A percentile compares a stretch with the other conserved stretches of the same genome.
Conservation (phyloP, 495 filamentous ascomycete genomes). For the Annulohypoxylon nitens region DNA sequence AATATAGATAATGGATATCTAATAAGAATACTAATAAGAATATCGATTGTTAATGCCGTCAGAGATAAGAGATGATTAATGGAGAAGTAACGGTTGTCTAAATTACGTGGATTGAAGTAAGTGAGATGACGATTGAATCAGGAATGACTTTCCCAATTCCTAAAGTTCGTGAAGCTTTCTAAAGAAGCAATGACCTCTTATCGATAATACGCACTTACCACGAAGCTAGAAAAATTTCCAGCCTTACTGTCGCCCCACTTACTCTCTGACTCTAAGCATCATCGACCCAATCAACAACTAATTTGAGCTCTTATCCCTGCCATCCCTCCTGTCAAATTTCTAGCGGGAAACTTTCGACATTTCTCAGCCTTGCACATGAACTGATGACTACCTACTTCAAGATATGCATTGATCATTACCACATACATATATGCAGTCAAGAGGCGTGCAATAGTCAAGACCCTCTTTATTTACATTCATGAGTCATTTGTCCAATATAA, state of each 20-base stretch:
- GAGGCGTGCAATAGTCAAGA: background rate
- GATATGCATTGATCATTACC: background rate
- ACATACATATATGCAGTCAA: background rate
- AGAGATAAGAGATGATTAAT: background rate
- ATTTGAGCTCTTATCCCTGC: background rate
- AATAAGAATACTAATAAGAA: background rate
- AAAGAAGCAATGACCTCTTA: background rate
- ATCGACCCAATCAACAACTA: background rate
- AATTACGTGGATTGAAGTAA: background rate
- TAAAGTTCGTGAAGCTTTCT: conserved; percentile 4
- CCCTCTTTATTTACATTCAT: background rate
- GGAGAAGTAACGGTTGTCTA: background rate
- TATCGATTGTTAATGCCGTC: background rate
- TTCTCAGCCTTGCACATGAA: conserved; percentile 19
- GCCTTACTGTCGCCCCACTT: conserved; percentile 2
- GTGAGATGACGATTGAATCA: background rate
- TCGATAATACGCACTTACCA: conserved; percentile 3
- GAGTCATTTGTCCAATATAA: background rate
- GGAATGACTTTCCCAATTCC: background rate
- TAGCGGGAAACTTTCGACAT: background rate
- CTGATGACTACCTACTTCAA: conserved; percentile 30
- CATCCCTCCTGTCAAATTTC: conserved; percentile 5
- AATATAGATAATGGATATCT: background rate
- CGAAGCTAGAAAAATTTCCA: background rate
- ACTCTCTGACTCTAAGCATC: background rate